Conservation (phyloP, 1,284 basidiomycete species). For the Filobasidium uniguttulatum region DNA sequence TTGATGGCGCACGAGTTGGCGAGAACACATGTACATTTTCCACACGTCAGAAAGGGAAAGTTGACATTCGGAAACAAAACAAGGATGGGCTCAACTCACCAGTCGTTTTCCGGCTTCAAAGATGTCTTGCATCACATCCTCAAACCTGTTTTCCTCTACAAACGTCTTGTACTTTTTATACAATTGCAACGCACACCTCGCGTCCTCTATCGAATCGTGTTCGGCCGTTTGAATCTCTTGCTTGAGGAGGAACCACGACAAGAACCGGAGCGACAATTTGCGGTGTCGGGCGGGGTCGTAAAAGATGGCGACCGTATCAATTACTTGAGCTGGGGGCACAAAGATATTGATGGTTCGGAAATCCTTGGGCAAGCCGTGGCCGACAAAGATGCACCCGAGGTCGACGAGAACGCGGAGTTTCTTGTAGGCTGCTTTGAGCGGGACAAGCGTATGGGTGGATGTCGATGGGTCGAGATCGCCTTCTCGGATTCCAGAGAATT, state of each 20-base stretch:
- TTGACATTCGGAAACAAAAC: background rate
- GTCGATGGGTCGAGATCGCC: constrained; percentile 67
- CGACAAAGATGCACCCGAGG: constrained; percentile 89
- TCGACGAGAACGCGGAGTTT: constrained; percentile 84
- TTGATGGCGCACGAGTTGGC: too few relatives aligned
- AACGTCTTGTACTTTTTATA: constrained; percentile 73
- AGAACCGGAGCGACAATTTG: constrained; percentile 80
- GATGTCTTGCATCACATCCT: constrained; percentile 68
- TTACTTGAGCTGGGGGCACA: constrained; percentile 86
- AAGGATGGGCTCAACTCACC: constrained; percentile 17
- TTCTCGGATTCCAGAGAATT: constrained; percentile 74
- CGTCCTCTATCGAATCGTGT: constrained; percentile 96
- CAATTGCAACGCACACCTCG: constrained; percentile 69
- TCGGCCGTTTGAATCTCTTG: constrained; percentile 84
- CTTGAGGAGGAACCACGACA: constrained; percentile 82
- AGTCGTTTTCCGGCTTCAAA: constrained; percentile 42
- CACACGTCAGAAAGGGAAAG: background rate
- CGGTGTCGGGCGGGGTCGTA: constrained; percentile 68
- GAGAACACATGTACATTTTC: too few relatives aligned
- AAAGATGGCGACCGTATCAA: constrained; percentile 93
- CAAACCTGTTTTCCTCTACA: constrained; percentile 62
- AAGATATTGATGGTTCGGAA: constrained; percentile 99
- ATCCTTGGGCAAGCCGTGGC: constrained; percentile 97
- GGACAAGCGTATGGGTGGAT: constrained; percentile 79
- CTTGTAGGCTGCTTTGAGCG: constrained; percentile 92